A percentile compares a stretch with the other conserved stretches of the same genome.
Evolutionary conservation across 805 yeast genomes (phyloP).

Genomic region (Kazachstania africana): DNA sequence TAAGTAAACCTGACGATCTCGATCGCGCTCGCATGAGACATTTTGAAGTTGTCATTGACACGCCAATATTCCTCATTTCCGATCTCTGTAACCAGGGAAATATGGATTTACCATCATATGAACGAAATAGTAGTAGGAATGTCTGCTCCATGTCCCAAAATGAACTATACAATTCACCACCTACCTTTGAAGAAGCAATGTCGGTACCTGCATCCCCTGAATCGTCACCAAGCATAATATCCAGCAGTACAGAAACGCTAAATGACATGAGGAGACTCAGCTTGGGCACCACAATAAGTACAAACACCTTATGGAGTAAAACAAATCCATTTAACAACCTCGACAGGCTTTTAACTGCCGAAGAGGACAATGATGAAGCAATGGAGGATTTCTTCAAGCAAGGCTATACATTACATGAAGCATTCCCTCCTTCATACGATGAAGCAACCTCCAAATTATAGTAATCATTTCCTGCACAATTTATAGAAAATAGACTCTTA

Average conservation of each 20-base stretch:
- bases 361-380: too few species aligned
- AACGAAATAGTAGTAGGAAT: slow-evolving; percentile 16
- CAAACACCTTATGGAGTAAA: too few species aligned
- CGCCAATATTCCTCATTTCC: slow-evolving; percentile 52
- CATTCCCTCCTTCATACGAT: too few species aligned
- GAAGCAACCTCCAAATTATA: too few species aligned
- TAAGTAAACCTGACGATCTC: slow-evolving; percentile 43
- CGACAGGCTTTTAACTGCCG: too few species aligned
- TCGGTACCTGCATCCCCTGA: slow-evolving; percentile 36
- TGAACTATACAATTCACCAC: slow-evolving; percentile 25
- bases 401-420: too few species aligned
- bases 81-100: slow-evolving; percentile 29
- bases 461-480: too few species aligned
- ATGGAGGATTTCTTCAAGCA: too few species aligned
- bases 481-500: too few species aligned
- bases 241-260: neutral
- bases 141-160: neutral
- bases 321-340: too few species aligned
- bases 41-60: slow-evolving; percentile 70
- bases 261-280: neutral
- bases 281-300: too few species aligned
- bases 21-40: slow-evolving; percentile 45
- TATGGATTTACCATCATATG: slow-evolving; percentile 30
- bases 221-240: neutral
- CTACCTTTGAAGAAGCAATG: slow-evolving; percentile 59